Evolutionary conservation across 1,284 basidiomycete species (phyloP).

Genomic region (Ganoderma boninense): DNA sequence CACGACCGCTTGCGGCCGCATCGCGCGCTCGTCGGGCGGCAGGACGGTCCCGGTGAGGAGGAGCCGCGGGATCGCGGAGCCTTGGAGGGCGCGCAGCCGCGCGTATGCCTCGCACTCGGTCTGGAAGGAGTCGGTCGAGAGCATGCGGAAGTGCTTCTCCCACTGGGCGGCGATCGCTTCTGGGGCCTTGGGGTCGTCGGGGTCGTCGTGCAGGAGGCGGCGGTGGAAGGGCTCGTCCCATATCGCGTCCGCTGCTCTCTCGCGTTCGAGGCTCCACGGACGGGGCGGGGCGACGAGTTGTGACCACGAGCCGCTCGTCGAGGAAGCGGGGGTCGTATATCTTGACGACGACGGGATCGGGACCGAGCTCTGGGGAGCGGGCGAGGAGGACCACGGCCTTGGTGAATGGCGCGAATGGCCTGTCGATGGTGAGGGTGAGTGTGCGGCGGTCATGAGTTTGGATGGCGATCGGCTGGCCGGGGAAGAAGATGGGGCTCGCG

Average conservation of each 20-base stretch:
- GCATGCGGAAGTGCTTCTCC: conserved; percentile 8
- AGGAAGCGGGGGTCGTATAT: conserved; percentile 22
- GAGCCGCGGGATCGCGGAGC: conserved; percentile 15
- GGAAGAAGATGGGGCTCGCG: conserved; percentile 15
- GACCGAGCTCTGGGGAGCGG: background rate
- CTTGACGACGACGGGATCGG: conserved; percentile 18
- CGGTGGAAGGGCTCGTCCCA: background rate
- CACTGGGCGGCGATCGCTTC: conserved; percentile 9
- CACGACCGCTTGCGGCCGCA: conserved; percentile 14
- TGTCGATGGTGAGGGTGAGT: conserved; percentile 23
- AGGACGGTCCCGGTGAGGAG: conserved; percentile 4
- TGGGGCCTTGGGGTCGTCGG: background rate
- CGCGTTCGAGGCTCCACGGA: conserved; percentile 16
- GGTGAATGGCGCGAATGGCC: conserved; percentile 30
- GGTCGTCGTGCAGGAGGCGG: conserved; percentile 7
- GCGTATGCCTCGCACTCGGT: conserved; percentile 15
- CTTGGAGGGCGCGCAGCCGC: conserved; percentile 11
- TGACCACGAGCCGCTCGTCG: background rate
- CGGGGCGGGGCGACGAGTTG: background rate
- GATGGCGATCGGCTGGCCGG: conserved; percentile 15
- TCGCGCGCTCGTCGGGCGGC: conserved; percentile 15
- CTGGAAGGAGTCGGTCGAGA: background rate
- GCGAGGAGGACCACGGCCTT: conserved; percentile 17
- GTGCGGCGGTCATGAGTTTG: background rate
- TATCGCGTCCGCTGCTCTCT: conserved; percentile 7